Evolutionary conservation across 2,329 filamentous ascomycete species (phyloP).

Genomic region (Pleurostoma richardsiae): DNA sequence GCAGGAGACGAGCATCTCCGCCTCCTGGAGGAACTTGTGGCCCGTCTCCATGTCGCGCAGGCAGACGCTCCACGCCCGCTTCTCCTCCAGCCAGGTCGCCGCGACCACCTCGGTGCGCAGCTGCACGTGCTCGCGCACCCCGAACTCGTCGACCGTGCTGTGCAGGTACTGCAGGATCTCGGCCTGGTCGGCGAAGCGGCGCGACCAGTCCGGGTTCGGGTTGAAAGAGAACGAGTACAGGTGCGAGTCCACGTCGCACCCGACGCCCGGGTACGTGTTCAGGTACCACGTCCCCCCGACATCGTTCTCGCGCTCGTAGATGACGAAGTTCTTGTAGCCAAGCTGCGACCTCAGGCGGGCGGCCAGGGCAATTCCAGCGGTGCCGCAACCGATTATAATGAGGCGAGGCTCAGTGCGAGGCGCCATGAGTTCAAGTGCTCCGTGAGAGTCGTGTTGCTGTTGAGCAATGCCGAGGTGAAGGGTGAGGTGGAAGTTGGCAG

Average conservation of each 20-base stretch:
- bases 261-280: constrained; percentile 11
- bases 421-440: no score
- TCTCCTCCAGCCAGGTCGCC: neutral
- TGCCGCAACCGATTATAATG: no score
- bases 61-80: constrained; percentile 20
- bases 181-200: neutral
- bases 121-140: neutral
- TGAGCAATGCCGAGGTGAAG: no score
- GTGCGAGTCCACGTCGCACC: constrained; percentile 9
- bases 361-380: no score
- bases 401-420: no score
- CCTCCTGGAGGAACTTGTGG: neutral
- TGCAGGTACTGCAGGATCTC: neutral
- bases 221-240: constrained; percentile 10
- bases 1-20: neutral
- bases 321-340: no score
- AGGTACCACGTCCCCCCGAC: constrained; percentile 11
- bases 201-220: constrained; percentile 4
- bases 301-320: no score
- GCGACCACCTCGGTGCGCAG: neutral
- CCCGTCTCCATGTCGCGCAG: neutral
- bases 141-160: neutral
- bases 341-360: no score
- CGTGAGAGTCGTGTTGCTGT: no score
- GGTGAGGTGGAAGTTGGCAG: no score